Evolutionary conservation across 176 grass and related monocot species (phyloP).

Genomic region (Phoenix dactylifera): DNA sequence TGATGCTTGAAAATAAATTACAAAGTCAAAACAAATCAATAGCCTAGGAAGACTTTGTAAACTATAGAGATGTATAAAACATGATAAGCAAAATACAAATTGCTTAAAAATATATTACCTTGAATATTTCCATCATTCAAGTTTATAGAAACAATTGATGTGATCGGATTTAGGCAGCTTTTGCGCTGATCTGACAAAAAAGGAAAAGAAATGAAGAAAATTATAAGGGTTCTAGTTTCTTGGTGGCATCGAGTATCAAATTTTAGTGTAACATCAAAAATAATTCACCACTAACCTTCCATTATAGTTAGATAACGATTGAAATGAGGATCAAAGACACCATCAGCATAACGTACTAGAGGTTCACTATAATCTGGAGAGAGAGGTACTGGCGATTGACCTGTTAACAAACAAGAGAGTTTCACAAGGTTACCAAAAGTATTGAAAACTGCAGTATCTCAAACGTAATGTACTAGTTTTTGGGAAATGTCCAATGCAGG

Average conservation of each 20-base stretch:
- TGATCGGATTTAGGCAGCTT: conserved; percentile 63
- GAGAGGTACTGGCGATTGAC: conserved; percentile 39
- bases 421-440: too few relatives aligned
- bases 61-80: too few relatives aligned
- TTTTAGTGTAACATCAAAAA: too few relatives aligned
- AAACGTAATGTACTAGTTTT: too few relatives aligned
- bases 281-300: conserved; percentile 46
- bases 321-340: conserved; percentile 82
- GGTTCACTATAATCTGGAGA: conserved; percentile 79
- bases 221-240: background rate
- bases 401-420: conserved; percentile 37
- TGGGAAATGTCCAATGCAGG: too few relatives aligned
- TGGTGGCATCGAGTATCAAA: too few relatives aligned
- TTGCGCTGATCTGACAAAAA: conserved; percentile 49
- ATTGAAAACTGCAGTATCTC: too few relatives aligned
- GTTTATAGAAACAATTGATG: conserved; percentile 51
- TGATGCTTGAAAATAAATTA: too few relatives aligned
- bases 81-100: background rate
- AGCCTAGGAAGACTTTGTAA: too few relatives aligned
- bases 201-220: background rate
- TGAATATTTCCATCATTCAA: conserved; percentile 26
- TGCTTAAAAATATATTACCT: conserved; percentile 38
- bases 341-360: conserved; percentile 74
- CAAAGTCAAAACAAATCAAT: too few relatives aligned
- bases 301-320: conserved; percentile 73